phyloP scores from a whole-genome alignment of 441 rosid species.

The Monsonia emarginata region DNA sequence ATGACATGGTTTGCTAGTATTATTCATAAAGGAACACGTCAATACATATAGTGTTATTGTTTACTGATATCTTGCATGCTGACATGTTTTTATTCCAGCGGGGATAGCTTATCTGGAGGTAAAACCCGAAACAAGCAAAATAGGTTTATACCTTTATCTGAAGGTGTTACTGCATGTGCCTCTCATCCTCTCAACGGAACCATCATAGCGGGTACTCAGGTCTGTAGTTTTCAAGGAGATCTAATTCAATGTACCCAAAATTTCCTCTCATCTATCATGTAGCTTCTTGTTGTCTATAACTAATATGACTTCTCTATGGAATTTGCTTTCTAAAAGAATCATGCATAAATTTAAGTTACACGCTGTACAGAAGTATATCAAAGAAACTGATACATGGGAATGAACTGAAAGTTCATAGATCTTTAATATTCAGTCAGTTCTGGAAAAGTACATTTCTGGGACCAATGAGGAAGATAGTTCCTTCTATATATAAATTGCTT shows the following conservation, averaged over 20 bases:
- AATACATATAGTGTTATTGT: not conserved
- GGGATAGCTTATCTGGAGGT: conserved; percentile 27
- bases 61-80: conserved; percentile 1
- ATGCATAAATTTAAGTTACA: no score
- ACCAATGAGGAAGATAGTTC: not conserved
- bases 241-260: not conserved
- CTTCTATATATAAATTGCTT: not conserved
- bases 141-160: conserved; percentile 59
- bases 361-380: no score
- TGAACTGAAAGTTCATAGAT: no score
- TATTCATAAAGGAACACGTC: not conserved
- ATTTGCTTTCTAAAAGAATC: no score
- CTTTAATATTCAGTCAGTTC: not conserved
- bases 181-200: conserved; percentile 63
- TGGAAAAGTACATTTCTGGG: no score
- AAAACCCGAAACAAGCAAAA: conserved; percentile 34
- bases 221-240: conserved; percentile 22
- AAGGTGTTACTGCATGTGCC: conserved; percentile 57
- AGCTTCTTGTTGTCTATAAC: not conserved
- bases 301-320: no score
- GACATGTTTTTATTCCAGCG: conserved; percentile 27
- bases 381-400: no score
- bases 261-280: not conserved
- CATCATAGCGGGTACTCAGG: conserved; percentile 87
- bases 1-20: not conserved